Evolutionary conservation across 169 alveolate species (phyloP).

Genomic region (Besnoitia besnoiti): DNA sequence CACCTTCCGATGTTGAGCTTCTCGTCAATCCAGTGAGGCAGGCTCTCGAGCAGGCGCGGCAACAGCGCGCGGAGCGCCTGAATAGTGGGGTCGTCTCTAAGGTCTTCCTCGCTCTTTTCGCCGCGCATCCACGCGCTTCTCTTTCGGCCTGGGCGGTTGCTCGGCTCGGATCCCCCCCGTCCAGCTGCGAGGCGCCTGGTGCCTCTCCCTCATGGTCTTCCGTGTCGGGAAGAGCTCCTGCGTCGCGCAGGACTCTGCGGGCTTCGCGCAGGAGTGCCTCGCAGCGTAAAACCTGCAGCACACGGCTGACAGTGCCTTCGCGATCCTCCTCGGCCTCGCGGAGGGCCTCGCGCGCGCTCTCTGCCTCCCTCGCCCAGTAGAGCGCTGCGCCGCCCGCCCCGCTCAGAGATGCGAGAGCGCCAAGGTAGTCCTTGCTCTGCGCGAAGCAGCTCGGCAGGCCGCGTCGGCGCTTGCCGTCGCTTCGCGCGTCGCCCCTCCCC

Average conservation of each 20-base stretch:
- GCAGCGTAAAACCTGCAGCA: conserved; percentile 16
- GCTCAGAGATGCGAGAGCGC: no score
- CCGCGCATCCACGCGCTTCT: conserved; percentile 44
- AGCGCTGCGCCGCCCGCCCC: no score
- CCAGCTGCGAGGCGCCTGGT: neutral
- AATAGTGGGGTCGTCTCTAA: neutral
- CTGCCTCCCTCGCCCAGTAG: no score
- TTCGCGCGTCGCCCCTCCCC: no score
- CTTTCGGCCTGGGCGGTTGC: neutral
- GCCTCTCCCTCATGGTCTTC: neutral
- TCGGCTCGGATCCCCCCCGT: neutral
- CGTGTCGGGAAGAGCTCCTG: neutral
- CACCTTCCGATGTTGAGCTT: conserved; percentile 4
- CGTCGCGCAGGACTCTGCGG: neutral
- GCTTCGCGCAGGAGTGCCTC: neutral
- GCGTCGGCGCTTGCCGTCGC: no score
- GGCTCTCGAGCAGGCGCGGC: neutral
- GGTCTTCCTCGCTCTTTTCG: conserved; percentile 29
- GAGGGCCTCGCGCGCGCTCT: no score
- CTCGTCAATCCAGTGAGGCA: conserved; percentile 5
- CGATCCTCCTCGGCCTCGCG: no score
- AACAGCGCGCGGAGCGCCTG: neutral
- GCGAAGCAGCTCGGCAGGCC: no score
- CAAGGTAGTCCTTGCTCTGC: no score
- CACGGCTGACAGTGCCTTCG: conserved; percentile 31